Percentiles rank a stretch among this genome's conserved stretches.
Conservation (phyloP, 192 early-diverging fungal species). For the Linnemannia zychae region DNA sequence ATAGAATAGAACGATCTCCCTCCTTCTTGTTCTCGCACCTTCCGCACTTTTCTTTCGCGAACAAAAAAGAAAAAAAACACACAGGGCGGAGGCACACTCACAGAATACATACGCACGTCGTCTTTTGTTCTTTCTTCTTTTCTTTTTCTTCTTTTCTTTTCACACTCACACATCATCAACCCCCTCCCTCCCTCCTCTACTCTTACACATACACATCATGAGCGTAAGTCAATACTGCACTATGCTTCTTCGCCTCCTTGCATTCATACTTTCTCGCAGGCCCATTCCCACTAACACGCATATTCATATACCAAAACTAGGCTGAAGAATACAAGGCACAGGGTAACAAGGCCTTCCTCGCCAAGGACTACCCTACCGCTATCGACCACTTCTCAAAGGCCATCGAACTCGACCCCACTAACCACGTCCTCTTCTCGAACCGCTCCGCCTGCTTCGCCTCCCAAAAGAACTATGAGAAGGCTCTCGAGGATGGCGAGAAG, state of each 20-base stretch:
- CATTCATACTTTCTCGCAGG: neutral
- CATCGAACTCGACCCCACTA: slow-evolving; percentile 86
- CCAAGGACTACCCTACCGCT: slow-evolving; percentile 82
- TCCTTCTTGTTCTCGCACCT: neutral
- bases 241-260: neutral
- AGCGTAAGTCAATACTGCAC: slow-evolving; percentile 28
- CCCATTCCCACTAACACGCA: neutral
- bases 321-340: slow-evolving; percentile 59
- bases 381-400: slow-evolving; percentile 86
- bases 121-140: neutral
- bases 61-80: neutral
- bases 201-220: slow-evolving; percentile 29
- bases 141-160: neutral
- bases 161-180: neutral
- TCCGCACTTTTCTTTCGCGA: neutral
- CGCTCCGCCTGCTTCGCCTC: slow-evolving; percentile 89
- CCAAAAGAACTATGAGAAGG: slow-evolving; percentile 82
- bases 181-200: neutral
- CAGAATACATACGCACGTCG: neutral
- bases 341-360: slow-evolving; percentile 90
- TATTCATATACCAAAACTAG: slow-evolving; percentile 17
- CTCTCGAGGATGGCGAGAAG: slow-evolving; percentile 88
- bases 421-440: slow-evolving; percentile 96
- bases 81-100: neutral
- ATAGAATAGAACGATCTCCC: neutral